These are phyloP conservation scores for Plasmodium relictum DNA, from an alignment of 169 alveolate species.

Conservation along the genomic window DNA sequence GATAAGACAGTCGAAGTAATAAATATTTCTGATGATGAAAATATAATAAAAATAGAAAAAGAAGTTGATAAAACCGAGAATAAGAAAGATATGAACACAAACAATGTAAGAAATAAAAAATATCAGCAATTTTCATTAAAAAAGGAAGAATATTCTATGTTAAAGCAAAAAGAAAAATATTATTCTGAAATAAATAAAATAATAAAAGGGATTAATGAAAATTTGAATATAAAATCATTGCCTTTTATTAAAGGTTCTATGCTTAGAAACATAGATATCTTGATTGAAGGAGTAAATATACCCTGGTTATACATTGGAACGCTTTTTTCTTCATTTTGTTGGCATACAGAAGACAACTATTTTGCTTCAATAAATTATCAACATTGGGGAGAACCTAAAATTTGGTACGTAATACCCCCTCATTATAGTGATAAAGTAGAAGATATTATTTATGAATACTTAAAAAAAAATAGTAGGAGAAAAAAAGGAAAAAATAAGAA, in stretches of 20 bases:
- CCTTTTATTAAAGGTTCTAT: conserved; percentile 87
- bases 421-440: conserved; percentile 90
- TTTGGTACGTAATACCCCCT: conserved; percentile 95
- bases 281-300: conserved; percentile 94
- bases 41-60: conserved; percentile 46
- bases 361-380: conserved; percentile 94
- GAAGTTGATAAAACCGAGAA: conserved; percentile 25
- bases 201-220: conserved; percentile 81
- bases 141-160: conserved; percentile 9
- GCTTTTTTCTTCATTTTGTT: conserved; percentile 94
- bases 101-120: no score
- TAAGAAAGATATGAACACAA: no score
- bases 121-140: no score
- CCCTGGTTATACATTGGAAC: conserved; percentile 95
- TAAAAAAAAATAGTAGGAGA: conserved; percentile 27
- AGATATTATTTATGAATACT: conserved; percentile 81
- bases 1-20: conserved; percentile 29
- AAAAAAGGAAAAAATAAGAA: conserved; percentile 9
- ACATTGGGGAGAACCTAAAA: conserved; percentile 95
- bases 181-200: conserved; percentile 56
- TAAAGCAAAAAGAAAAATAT: conserved; percentile 30
- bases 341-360: conserved; percentile 97
- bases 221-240: conserved; percentile 81
- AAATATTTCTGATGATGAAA: conserved; percentile 81
- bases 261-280: conserved; percentile 81